These are phyloP conservation scores for Aspergillus persii DNA, from an alignment of 2,329 filamentous ascomycete species.

Conservation along the genomic window DNA sequence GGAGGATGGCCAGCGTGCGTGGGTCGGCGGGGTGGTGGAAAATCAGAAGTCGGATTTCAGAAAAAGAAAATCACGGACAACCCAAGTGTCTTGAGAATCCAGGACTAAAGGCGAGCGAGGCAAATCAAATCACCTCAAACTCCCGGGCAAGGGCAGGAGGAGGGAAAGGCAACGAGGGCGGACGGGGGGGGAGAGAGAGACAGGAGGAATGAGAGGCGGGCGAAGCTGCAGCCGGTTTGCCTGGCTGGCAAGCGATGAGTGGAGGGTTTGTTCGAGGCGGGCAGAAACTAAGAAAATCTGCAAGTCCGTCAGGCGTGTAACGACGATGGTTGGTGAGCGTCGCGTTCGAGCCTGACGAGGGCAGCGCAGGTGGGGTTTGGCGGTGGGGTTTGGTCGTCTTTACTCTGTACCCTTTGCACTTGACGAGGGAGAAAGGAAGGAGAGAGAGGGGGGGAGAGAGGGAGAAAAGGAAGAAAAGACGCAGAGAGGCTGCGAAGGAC, in stretches of 20 bases:
- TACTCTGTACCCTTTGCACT: no score
- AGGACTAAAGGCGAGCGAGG: neutral
- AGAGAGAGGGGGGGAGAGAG: neutral
- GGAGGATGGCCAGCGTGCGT: slow-evolving; percentile 6
- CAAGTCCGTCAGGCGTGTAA: slow-evolving; percentile 17
- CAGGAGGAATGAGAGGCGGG: slow-evolving; percentile 6
- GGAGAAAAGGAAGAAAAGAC: neutral
- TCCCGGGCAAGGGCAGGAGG: neutral
- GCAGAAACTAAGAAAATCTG: slow-evolving; percentile 15
- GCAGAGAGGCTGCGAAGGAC: no score
- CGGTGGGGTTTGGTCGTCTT: neutral
- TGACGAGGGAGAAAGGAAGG: neutral
- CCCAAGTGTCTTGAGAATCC: no score
- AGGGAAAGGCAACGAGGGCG: neutral
- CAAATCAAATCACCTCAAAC: neutral
- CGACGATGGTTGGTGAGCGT: slow-evolving; percentile 8
- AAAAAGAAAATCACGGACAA: neutral
- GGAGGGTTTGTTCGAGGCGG: slow-evolving; percentile 12
- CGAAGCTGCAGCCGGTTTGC: slow-evolving; percentile 13
- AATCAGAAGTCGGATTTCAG: neutral
- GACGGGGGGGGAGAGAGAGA: neutral
- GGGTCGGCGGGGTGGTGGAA: slow-evolving; percentile 1
- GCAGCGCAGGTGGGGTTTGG: slow-evolving; percentile 12
- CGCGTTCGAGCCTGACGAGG: slow-evolving; percentile 16
- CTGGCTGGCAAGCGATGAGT: slow-evolving; percentile 21